Evolutionary conservation across 768 basidiomycete genomes (phyloP), one percentile per base, ranked within the genome.

Genomic region (Rhizopogon sp.): DNA sequence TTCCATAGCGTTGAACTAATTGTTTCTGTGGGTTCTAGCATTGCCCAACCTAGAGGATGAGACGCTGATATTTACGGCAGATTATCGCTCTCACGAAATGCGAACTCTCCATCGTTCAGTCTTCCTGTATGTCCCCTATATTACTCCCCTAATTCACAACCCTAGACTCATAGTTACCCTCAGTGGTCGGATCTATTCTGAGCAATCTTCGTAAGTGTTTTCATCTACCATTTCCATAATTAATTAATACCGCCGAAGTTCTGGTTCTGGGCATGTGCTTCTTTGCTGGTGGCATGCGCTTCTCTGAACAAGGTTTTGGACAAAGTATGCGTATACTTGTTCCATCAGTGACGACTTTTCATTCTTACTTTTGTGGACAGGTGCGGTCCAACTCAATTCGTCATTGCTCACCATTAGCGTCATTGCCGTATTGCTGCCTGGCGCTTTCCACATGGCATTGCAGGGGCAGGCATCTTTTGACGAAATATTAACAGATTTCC

Each of bases 221-320:
- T 28, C 6, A 2, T 6, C 40, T 50, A 29, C 42, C 9, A 3
- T 43, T 14, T n/a, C 20, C 3, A n/a, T 20, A 39, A 1, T 6
- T 50, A 28, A 37, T 52, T 56, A 55, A 50, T 47, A 40, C 37
- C 45, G 16, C 46, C 17, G 20, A 43, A 91, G 89, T 94, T 1
- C 80, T 94, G 40, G 90, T 93, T 16, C 79, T 93, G 10, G 91
- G 91, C 16, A 81, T 93, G 69, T 90, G 88, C 61, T 90, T 92
- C 70, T 87, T 93, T 58, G 90, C 89, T 0, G 90, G 90, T 13
- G 90, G 90, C 0, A 63, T 84, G 58, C 78, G 80, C 13, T 92
- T 85, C 60, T 83, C 86, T 3, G 88, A 92, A 63, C 90, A 92
- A 67, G 86, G 81, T 1, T 90, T 90, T 57, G 84, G 88, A 57